A percentile compares a stretch with the other conserved stretches of the same genome.
Conservation (phyloP, 345 rosid species). For the Aethionema arabicum region DNA sequence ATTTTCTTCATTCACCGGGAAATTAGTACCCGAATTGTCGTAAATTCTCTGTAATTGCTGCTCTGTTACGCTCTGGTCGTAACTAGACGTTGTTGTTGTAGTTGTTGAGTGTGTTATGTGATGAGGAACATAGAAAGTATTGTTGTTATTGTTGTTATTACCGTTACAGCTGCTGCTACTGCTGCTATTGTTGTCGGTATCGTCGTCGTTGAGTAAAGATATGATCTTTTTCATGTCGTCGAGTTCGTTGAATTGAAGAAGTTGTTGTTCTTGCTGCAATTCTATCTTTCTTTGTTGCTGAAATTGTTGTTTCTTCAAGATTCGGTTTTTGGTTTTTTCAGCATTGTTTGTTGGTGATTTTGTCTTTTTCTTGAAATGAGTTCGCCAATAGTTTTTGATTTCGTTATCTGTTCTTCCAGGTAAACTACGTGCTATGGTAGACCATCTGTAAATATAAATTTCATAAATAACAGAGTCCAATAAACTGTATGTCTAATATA, state of each 20-base stretch:
- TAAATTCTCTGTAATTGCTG: conserved; percentile 26
- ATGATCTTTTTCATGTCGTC: conserved; percentile 66
- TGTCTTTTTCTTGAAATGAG: conserved; percentile 85
- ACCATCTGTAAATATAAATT: conserved; percentile 57
- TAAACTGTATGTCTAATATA: neutral
- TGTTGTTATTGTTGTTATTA: conserved; percentile 12
- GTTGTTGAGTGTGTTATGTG: conserved; percentile 42
- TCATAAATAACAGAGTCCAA: neutral
- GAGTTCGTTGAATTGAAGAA: conserved; percentile 47
- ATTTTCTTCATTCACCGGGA: conserved; percentile 43
- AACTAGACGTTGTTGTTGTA: conserved; percentile 9
- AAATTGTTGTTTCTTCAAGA: conserved; percentile 71
- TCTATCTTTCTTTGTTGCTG: conserved; percentile 58
- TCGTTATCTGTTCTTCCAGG: conserved; percentile 95
- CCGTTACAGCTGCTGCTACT: conserved; percentile 30
- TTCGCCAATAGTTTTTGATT: conserved; percentile 92
- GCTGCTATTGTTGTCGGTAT: conserved; percentile 26
- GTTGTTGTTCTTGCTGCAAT: conserved; percentile 47
- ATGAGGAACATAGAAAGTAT: conserved; percentile 46
- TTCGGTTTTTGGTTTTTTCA: conserved; percentile 50
- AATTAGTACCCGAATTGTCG: conserved; percentile 23
- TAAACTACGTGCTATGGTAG: conserved; percentile 88
- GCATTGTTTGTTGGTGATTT: conserved; percentile 50
- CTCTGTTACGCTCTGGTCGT: conserved; percentile 32
- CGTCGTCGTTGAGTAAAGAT: conserved; percentile 55